Evolutionary conservation across 805 yeast genomes (phyloP).

Genomic region (Yamadazyma kitorensis): DNA sequence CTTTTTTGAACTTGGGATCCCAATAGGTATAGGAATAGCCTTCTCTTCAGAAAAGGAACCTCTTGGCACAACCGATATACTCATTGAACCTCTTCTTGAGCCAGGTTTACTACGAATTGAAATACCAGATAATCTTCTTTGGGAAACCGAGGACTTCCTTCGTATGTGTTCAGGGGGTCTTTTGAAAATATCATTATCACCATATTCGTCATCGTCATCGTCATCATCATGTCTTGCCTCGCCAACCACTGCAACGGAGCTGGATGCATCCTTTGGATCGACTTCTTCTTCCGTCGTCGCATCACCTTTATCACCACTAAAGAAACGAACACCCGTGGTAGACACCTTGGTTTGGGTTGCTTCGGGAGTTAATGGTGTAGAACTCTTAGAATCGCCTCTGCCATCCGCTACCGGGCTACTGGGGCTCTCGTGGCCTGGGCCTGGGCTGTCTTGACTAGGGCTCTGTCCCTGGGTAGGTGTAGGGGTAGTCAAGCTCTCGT

Average conservation of each 20-base stretch:
- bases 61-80: slow-evolving; percentile 18
- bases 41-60: slow-evolving; percentile 10
- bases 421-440: no score
- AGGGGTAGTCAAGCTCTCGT: slow-evolving; percentile 2
- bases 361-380: slow-evolving; percentile 6
- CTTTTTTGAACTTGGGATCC: slow-evolving; percentile 34
- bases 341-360: slow-evolving; percentile 13
- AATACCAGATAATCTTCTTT: slow-evolving; percentile 37
- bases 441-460: not conserved
- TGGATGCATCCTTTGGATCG: slow-evolving; percentile 12
- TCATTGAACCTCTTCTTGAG: slow-evolving; percentile 28
- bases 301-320: not conserved
- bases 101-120: slow-evolving; percentile 15
- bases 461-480: slow-evolving; percentile 3
- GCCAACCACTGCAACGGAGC: slow-evolving; percentile 3
- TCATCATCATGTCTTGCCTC: slow-evolving; percentile 10
- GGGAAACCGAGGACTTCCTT: slow-evolving; percentile 27
- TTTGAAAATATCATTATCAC: slow-evolving; percentile 32
- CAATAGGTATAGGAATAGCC: slow-evolving; percentile 32
- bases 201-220: slow-evolving; percentile 13
- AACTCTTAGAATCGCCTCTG: not conserved
- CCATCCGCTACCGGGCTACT: no score
- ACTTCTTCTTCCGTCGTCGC: slow-evolving; percentile 10
- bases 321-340: slow-evolving; percentile 4
- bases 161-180: slow-evolving; percentile 22